phyloP scores from a whole-genome alignment of 2,329 filamentous ascomycete genomes.

The Colletotrichum phormii region DNA sequence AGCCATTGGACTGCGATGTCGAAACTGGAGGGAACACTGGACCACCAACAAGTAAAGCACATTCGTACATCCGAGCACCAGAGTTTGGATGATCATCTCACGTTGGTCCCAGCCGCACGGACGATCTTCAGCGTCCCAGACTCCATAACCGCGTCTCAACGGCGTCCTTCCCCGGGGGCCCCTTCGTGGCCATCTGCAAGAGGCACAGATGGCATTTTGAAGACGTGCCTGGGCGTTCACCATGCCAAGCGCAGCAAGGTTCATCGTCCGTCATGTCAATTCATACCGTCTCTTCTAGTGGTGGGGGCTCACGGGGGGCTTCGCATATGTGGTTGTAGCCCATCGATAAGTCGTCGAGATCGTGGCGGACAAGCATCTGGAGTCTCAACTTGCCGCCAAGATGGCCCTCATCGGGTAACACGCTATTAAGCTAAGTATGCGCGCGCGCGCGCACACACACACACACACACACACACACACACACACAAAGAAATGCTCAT shows the following conservation, averaged over 20 bases:
- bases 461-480: too few species aligned
- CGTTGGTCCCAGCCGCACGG: conserved; percentile 9
- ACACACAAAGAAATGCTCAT: background rate
- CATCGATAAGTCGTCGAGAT: background rate
- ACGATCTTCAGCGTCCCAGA: conserved; percentile 16
- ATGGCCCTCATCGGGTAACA: background rate
- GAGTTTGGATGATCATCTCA: background rate
- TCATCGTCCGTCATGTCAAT: conserved; percentile 8
- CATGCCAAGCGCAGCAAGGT: conserved; percentile 18
- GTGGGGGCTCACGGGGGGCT: background rate
- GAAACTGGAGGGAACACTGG: background rate
- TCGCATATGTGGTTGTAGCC: background rate
- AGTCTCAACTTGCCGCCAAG: background rate
- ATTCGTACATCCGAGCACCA: background rate
- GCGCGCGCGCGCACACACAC: too few species aligned
- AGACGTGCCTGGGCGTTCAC: conserved; percentile 7
- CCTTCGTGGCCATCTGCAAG: background rate
- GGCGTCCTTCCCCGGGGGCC: conserved; percentile 11
- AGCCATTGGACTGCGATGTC: background rate
- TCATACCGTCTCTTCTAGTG: background rate
- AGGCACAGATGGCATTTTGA: conserved; percentile 13
- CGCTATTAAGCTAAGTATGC: background rate
- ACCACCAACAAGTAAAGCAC: background rate
- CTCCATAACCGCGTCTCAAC: conserved; percentile 15
- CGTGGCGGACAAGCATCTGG: background rate